phyloP scores from a whole-genome alignment of 306 rosid species.

The Clitoria ternatea region DNA sequence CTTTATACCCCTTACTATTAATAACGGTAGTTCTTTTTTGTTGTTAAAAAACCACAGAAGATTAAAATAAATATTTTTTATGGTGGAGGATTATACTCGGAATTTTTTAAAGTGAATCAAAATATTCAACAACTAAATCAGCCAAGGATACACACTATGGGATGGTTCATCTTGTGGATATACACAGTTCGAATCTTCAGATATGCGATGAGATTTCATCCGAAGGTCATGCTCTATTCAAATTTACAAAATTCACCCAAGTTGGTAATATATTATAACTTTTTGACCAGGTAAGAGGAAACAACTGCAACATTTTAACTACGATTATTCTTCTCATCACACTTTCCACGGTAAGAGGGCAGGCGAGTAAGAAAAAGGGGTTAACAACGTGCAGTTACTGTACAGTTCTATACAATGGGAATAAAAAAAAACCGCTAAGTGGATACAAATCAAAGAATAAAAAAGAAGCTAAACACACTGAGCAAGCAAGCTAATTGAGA shows the following conservation, averaged over 20 bases:
- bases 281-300: neutral
- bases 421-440: conserved; percentile 18
- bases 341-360: neutral
- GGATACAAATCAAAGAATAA: conserved; percentile 50
- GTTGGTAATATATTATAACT: neutral
- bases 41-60: too few relatives aligned
- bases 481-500: conserved; percentile 28
- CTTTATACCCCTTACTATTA: too few relatives aligned
- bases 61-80: too few relatives aligned
- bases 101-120: too few relatives aligned
- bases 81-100: too few relatives aligned
- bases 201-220: neutral
- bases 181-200: too few relatives aligned
- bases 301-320: neutral
- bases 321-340: neutral
- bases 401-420: conserved; percentile 55
- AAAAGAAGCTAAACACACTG: conserved; percentile 27
- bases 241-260: neutral
- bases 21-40: too few relatives aligned
- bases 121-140: too few relatives aligned
- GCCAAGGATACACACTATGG: too few relatives aligned
- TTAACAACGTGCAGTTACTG: conserved; percentile 14
- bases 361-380: neutral
- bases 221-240: neutral
- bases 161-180: too few relatives aligned